Evolutionary conservation across 139 green algal genomes (phyloP).

Genomic region (Picochlorum sp.): DNA sequence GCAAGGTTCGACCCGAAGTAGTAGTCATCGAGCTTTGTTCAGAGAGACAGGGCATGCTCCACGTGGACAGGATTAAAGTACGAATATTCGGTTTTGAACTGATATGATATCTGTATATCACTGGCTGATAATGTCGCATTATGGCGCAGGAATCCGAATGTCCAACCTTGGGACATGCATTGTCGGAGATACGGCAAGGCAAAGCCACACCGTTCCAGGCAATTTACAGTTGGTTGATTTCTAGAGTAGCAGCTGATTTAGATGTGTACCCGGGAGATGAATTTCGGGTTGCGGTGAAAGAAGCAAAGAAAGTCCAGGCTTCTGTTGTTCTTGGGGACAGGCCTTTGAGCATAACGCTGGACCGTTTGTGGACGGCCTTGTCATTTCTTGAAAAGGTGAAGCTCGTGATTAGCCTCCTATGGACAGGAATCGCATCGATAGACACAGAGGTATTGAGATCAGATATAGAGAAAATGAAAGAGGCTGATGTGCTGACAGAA

Average conservation of each 20-base stretch:
- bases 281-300: slow-evolving; percentile 42
- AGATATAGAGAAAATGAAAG: slow-evolving; percentile 34
- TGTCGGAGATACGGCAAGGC: slow-evolving; percentile 5
- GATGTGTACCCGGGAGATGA: slow-evolving; percentile 45
- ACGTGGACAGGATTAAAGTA: not conserved
- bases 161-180: slow-evolving; percentile 5
- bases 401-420: slow-evolving; percentile 27
- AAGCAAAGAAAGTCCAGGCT: slow-evolving; percentile 27
- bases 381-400: slow-evolving; percentile 26
- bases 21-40: slow-evolving; percentile 22
- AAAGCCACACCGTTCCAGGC: slow-evolving; percentile 29
- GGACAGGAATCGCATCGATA: slow-evolving; percentile 24
- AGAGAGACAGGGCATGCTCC: slow-evolving; percentile 5
- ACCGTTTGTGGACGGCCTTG: slow-evolving; percentile 34
- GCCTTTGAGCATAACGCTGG: slow-evolving; percentile 31
- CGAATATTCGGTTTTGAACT: not conserved
- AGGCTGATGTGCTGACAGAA: slow-evolving; percentile 26
- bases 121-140: not conserved
- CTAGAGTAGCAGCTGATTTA: slow-evolving; percentile 23
- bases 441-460: slow-evolving; percentile 27
- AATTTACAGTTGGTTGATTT: slow-evolving; percentile 41
- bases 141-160: not conserved
- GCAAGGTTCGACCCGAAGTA: slow-evolving; percentile 6
- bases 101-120: not conserved
- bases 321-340: slow-evolving; percentile 43